These are phyloP conservation scores for Pouteria campechiana DNA, from an alignment of 179 eudicot species.

Conservation along the genomic window DNA sequence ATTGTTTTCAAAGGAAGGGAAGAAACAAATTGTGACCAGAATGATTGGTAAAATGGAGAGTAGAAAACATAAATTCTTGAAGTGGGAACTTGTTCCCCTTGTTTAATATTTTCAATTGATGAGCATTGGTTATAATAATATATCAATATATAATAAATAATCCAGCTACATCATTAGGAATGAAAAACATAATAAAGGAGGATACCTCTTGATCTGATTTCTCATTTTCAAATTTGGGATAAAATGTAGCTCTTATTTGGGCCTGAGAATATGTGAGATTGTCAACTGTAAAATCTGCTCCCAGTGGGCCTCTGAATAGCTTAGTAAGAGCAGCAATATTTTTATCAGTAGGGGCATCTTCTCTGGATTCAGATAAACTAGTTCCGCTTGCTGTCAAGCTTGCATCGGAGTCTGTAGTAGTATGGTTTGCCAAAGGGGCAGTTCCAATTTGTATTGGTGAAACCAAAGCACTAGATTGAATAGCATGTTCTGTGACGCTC, in stretches of 20 bases:
- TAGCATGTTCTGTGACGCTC: conserved; percentile 21
- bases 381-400: conserved; percentile 30
- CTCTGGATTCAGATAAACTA: conserved; percentile 12
- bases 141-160: no score
- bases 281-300: conserved; percentile 70
- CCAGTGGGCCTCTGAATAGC: conserved; percentile 22
- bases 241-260: conserved; percentile 84
- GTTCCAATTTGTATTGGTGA: conserved; percentile 17
- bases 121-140: no score
- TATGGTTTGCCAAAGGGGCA: conserved; percentile 17
- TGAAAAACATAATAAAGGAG: no score
- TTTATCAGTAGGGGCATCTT: conserved; percentile 13
- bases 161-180: no score
- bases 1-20: no score
- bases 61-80: no score
- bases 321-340: conserved; percentile 17
- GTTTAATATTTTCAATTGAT: no score
- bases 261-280: conserved; percentile 60
- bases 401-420: conserved; percentile 15
- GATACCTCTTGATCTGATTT: conserved; percentile 99
- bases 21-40: no score
- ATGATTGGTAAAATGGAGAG: no score
- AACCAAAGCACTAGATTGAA: conserved; percentile 8
- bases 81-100: no score
- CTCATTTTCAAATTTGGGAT: conserved; percentile 97